These are phyloP conservation scores for Rhizomucor miehei DNA, from an alignment of 371 early-diverging fungal species.

Conservation along the genomic window DNA sequence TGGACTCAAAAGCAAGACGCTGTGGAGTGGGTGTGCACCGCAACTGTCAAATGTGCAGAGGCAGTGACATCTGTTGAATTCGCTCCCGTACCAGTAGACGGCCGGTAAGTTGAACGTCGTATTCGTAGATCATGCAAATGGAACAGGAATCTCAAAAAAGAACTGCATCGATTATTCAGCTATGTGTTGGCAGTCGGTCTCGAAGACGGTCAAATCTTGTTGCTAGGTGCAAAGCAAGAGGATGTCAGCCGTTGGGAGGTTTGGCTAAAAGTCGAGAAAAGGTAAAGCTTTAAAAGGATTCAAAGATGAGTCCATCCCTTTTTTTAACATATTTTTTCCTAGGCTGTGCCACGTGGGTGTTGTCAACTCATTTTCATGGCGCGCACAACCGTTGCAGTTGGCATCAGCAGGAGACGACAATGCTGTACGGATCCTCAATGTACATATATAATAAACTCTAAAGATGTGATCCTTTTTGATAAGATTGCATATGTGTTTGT, in stretches of 20 bases:
- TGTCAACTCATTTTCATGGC: slow-evolving; percentile 68
- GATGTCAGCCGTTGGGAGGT: slow-evolving; percentile 37
- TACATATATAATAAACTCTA: slow-evolving; percentile 13
- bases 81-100: slow-evolving; percentile 47
- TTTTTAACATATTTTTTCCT: not conserved
- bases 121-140: no score
- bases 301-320: not conserved
- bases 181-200: slow-evolving; percentile 81
- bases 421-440: slow-evolving; percentile 66
- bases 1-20: slow-evolving; percentile 51
- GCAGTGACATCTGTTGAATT: slow-evolving; percentile 83
- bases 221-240: slow-evolving; percentile 35
- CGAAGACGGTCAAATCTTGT: slow-evolving; percentile 74
- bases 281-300: no score
- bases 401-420: slow-evolving; percentile 76
- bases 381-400: slow-evolving; percentile 47
- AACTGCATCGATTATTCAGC: no score
- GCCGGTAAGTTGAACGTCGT: slow-evolving; percentile 21
- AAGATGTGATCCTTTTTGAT: no score
- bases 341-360: slow-evolving; percentile 62
- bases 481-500: no score
- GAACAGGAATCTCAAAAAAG: no score
- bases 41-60: slow-evolving; percentile 68
- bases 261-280: slow-evolving; percentile 38
- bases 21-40: slow-evolving; percentile 35